These are phyloP conservation scores for Pisolithus orientalis DNA, from an alignment of 768 basidiomycete genomes.

Conservation along the genomic window DNA sequence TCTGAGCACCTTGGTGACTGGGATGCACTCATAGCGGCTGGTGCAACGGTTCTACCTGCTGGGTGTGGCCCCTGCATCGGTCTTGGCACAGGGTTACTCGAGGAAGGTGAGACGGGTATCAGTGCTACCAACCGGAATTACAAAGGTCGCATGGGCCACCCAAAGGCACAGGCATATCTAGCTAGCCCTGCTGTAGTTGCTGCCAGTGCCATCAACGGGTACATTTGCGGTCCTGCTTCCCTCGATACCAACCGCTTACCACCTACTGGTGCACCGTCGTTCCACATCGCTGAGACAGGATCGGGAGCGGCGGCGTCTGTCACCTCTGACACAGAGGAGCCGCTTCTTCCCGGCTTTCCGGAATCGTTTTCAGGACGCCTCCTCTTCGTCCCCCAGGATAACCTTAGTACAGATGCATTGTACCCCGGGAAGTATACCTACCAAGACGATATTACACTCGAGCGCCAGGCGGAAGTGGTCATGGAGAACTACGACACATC, in stretches of 20 bases:
- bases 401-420: slow-evolving; percentile 95
- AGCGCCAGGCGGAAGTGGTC: slow-evolving; percentile 89
- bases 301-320: slow-evolving; percentile 24
- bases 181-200: slow-evolving; percentile 97
- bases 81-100: slow-evolving; percentile 83
- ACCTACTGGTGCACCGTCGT: slow-evolving; percentile 45
- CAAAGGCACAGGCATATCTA: slow-evolving; percentile 91
- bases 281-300: slow-evolving; percentile 41
- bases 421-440: slow-evolving; percentile 99
- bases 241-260: slow-evolving; percentile 51
- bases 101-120: slow-evolving; percentile 94
- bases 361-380: slow-evolving; percentile 73
- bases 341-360: slow-evolving; percentile 80
- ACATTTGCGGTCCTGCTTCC: slow-evolving; percentile 78
- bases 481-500: slow-evolving; percentile 98
- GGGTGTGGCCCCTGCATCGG: slow-evolving; percentile 99
- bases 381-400: slow-evolving; percentile 94
- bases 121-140: slow-evolving; percentile 99
- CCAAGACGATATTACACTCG: slow-evolving; percentile 96
- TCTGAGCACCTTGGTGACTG: slow-evolving; percentile 83
- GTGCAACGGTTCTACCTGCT: slow-evolving; percentile 88
- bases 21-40: slow-evolving; percentile 78
- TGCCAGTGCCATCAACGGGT: slow-evolving; percentile 88
- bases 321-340: slow-evolving; percentile 39
- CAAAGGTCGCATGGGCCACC: slow-evolving; percentile 97